phyloP scores from a whole-genome alignment of 257 asterid species.

The Anisodus acutangulus region DNA sequence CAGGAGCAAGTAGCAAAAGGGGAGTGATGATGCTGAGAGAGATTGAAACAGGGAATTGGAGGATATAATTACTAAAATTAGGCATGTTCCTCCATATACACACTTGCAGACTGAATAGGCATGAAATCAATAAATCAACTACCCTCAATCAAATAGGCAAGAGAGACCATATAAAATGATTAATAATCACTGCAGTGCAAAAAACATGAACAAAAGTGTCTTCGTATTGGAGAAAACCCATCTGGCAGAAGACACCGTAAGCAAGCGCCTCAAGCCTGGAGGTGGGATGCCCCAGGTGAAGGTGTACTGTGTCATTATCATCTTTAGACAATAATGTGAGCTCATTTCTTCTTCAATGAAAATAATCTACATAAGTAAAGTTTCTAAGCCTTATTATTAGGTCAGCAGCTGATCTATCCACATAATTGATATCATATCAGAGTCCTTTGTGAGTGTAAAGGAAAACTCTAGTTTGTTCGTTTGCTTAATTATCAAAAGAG shows the following conservation, averaged over 20 bases:
- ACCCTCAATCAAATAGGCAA: background rate
- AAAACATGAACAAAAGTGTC: background rate
- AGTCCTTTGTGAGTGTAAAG: background rate
- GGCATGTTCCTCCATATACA: background rate
- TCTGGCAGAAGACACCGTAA: background rate
- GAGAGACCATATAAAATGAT: background rate
- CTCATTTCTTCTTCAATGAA: background rate
- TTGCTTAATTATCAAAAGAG: constrained; percentile 9
- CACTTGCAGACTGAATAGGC: background rate
- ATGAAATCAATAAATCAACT: background rate
- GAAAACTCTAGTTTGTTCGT: background rate
- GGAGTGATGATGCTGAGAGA: background rate
- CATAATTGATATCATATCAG: background rate
- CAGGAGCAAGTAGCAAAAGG: background rate
- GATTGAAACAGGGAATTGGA: background rate
- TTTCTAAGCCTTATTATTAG: background rate
- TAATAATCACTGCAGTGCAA: background rate
- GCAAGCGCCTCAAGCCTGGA: background rate
- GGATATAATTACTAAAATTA: background rate
- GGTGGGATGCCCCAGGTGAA: constrained; percentile 12
- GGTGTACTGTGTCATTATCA: background rate
- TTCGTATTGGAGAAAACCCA: background rate
- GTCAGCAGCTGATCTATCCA: background rate
- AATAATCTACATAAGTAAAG: background rate
- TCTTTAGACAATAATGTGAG: background rate